Evolutionary conservation across 257 asterid species (phyloP), one percentile per base, ranked within the genome.

Genomic region (Cruciata laevipes): DNA sequence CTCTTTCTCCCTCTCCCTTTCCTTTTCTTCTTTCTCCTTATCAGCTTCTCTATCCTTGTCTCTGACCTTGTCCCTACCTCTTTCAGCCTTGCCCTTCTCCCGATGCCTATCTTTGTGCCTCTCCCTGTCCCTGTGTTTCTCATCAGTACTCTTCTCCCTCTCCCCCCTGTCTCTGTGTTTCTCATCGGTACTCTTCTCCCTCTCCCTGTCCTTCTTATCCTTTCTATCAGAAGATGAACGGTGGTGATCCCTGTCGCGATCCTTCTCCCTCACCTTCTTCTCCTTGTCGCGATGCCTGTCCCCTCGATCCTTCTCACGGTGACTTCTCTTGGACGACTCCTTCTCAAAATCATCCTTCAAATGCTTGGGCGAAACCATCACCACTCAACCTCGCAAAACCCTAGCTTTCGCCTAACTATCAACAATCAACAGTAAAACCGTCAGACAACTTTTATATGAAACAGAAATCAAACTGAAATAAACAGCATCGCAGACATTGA

Each of bases 221-320:
- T 69, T 47, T 40, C 18, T 56, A 60, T 62, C 69, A 18, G 47
- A 49, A 27, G 61, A 44, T 0, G 69, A 47, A 25, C 47, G 70
- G 60, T 30, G 70, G 61, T 49, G 70, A 32, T 25, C 33, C 70
- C 49, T 55, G 57, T 61, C 62, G 16, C 63, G 35, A 24, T 59
- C 63, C 63, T 24, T 60, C 12, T 60, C 42, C 69, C 55, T 69
- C 31, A 37, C 35, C 65, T 57, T 66, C 40, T 53, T 62, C 18
- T 73, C 78, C 68, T 66, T 69, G 20, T 67, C 80, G 3, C 73
- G 75, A 21, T 69, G 72, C 59, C 71, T 66, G 64, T 74, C 57
- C 32, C 70, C 81, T 69, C 72, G 72, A 1, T 53, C 71, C 16
- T 65, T 69, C 4, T 71, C 80, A n/a, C 77, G 65, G 61, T 69